Conservation (phyloP, 129 eudicot species). For the Flaveria bidentis region DNA sequence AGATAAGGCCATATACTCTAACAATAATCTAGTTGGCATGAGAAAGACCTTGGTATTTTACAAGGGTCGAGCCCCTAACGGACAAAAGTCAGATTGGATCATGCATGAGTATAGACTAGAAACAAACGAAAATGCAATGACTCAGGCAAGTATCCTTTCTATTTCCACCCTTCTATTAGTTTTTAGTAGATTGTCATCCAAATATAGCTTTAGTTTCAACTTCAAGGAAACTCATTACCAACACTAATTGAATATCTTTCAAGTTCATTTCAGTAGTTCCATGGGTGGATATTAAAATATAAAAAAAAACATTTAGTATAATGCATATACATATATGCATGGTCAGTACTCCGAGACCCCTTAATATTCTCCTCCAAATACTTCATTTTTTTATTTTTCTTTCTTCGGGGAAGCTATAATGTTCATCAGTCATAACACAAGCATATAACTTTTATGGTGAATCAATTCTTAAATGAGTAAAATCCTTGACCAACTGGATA, state of each 20-base stretch:
- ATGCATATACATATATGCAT: too few species aligned
- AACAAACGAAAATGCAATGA: constrained; percentile 45
- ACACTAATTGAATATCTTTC: too few species aligned
- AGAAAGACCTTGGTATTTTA: constrained; percentile 59
- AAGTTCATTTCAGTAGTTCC: too few species aligned
- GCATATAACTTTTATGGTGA: background rate
- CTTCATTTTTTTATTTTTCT: background rate
- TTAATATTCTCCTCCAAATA: background rate
- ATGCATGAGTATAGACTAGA: constrained; percentile 58
- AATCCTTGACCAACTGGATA: background rate
- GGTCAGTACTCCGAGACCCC: background rate
- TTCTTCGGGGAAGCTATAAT: background rate
- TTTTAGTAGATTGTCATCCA: background rate
- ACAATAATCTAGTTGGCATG: constrained; percentile 51
- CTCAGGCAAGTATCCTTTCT: constrained; percentile 38
- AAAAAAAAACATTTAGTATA: too few species aligned
- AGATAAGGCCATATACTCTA: constrained; percentile 50
- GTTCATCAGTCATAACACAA: background rate
- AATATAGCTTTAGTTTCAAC: background rate
- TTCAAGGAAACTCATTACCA: too few species aligned
- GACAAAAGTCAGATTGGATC: constrained; percentile 55
- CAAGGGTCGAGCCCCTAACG: constrained; percentile 61
- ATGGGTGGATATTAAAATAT: too few species aligned
- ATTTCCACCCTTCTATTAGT: background rate
- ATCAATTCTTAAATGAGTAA: background rate